Conservation (phyloP, 2,329 filamentous ascomycete genomes). For the Allantophomopsis lycopodina region DNA sequence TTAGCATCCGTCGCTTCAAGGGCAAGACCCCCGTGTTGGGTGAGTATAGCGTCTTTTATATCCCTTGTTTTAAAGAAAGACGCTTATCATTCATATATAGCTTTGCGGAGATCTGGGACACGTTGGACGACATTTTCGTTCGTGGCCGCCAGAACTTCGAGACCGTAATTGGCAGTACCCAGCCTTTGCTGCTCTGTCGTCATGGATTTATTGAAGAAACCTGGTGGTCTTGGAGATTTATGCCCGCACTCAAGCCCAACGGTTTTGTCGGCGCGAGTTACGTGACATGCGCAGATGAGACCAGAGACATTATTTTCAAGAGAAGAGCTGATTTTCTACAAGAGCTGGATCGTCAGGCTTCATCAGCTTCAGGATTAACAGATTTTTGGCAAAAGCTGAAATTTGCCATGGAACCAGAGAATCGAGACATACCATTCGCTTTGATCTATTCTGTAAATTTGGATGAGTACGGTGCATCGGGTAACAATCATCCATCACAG, state of each 20-base stretch:
- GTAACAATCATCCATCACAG: too few species aligned
- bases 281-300: constrained; percentile 41
- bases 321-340: constrained; percentile 64
- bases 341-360: constrained; percentile 64
- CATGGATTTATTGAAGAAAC: constrained; percentile 62
- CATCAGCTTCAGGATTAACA: constrained; percentile 54
- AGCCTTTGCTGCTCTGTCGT: constrained; percentile 58
- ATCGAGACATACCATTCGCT: constrained; percentile 61
- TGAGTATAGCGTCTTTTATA: too few species aligned
- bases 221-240: constrained; percentile 72
- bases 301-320: constrained; percentile 59
- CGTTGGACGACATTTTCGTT: too few species aligned
- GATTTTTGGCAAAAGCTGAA: constrained; percentile 60
- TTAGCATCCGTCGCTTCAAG: too few species aligned
- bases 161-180: constrained; percentile 69
- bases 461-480: too few species aligned
- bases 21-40: too few species aligned
- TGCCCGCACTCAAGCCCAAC: constrained; percentile 44
- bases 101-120: too few species aligned
- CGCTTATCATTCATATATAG: too few species aligned
- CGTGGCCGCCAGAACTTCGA: constrained; percentile 26
- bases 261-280: constrained; percentile 70
- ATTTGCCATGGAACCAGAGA: constrained; percentile 55
- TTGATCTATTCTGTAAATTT: constrained; percentile 55
- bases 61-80: too few species aligned